phyloP scores from a whole-genome alignment of 495 filamentous ascomycete genomes.

The Aspergillus heteromorphus region DNA sequence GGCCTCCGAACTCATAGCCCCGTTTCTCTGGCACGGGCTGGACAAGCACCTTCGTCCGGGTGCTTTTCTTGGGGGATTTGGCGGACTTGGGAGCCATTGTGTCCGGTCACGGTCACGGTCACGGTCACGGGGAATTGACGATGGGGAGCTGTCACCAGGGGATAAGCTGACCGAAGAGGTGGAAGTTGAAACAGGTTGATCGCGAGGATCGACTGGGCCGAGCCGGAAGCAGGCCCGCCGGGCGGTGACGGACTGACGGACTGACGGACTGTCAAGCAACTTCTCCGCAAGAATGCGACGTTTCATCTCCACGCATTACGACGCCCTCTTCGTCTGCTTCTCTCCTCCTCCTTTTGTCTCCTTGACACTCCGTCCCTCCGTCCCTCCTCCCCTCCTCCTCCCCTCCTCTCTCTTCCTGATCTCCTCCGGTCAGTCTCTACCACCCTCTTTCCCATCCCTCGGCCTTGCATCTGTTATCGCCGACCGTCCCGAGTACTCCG shows the following conservation, averaged over 20 bases:
- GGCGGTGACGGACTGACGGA: background rate
- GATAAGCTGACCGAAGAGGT: too few species aligned
- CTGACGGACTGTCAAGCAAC: background rate
- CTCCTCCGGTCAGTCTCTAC: background rate
- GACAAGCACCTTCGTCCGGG: constrained; percentile 19
- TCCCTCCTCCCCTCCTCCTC: background rate
- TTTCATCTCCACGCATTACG: constrained; percentile 8
- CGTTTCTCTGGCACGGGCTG: constrained; percentile 44
- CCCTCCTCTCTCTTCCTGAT: background rate
- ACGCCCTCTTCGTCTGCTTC: constrained; percentile 2
- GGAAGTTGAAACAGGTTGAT: too few species aligned
- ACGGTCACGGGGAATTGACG: background rate
- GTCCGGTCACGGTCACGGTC: too few species aligned
- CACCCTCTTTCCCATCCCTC: background rate
- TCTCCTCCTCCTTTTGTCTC: constrained; percentile 8
- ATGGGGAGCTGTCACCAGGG: background rate
- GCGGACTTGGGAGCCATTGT: constrained; percentile 1
- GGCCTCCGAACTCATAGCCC: constrained; percentile 81
- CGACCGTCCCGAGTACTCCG: background rate
- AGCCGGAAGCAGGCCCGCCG: background rate
- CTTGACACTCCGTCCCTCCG: constrained; percentile 13
- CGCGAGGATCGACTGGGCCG: background rate
- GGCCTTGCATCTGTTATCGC: background rate
- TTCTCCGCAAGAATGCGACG: constrained; percentile 16
- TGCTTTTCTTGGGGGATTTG: constrained; percentile 28